These are phyloP conservation scores for Dichotomocladium elegans DNA, from an alignment of 371 early-diverging fungal species.

Conservation along the genomic window DNA sequence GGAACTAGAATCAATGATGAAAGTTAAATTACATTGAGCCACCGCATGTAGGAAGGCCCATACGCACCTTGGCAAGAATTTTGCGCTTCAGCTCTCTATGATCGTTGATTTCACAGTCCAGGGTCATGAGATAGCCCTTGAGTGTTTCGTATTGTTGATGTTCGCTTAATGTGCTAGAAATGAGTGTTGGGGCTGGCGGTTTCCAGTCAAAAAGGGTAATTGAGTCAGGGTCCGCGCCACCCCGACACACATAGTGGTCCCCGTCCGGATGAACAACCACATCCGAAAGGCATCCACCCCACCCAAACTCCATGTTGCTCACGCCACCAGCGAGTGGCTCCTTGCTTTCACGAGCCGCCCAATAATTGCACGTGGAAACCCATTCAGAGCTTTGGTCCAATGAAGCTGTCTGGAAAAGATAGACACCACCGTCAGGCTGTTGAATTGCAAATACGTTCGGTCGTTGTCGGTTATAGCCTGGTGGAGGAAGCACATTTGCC, in stretches of 20 bases:
- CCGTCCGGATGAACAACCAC: slow-evolving; percentile 28
- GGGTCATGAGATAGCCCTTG: slow-evolving; percentile 23
- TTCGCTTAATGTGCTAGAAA: slow-evolving; percentile 34
- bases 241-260: slow-evolving; percentile 25
- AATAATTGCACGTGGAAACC: slow-evolving; percentile 88
- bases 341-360: slow-evolving; percentile 87
- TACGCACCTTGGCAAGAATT: slow-evolving; percentile 29
- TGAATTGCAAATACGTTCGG: slow-evolving; percentile 89
- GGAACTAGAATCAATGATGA: slow-evolving; percentile 47
- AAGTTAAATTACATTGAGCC: too few relatives aligned
- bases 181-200: slow-evolving; percentile 34
- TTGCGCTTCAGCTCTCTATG: slow-evolving; percentile 41
- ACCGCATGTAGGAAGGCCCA: too few relatives aligned
- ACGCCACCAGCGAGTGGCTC: slow-evolving; percentile 84
- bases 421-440: slow-evolving; percentile 73
- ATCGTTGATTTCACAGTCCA: slow-evolving; percentile 35
- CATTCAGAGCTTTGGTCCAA: slow-evolving; percentile 70
- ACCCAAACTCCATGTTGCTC: slow-evolving; percentile 88
- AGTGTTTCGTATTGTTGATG: slow-evolving; percentile 25
- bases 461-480: slow-evolving; percentile 75
- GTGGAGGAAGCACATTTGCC: slow-evolving; percentile 79
- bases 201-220: slow-evolving; percentile 35
- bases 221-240: slow-evolving; percentile 24
- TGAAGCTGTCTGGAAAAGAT: slow-evolving; percentile 77
- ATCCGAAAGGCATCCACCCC: slow-evolving; percentile 65